Evolutionary conservation across 176 grass and related monocot genomes (phyloP).

Genomic region (Oryza meyeriana): DNA sequence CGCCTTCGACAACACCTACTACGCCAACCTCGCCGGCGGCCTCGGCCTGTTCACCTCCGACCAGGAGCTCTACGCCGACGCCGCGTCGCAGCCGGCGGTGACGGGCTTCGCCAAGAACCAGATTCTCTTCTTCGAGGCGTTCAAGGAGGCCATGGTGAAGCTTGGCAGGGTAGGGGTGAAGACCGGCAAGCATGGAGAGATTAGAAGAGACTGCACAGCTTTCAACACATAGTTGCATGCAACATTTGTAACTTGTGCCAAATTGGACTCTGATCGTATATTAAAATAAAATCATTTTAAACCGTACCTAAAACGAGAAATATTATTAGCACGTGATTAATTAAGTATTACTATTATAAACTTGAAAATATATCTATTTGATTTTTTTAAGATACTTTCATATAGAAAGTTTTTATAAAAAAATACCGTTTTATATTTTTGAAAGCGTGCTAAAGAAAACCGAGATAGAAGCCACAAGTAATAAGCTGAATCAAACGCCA

Average conservation of each 20-base stretch:
- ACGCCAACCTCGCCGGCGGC: constrained; percentile 45
- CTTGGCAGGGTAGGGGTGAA: constrained; percentile 56
- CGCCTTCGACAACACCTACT: constrained; percentile 70
- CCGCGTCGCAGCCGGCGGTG: constrained; percentile 25
- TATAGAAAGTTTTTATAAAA: too few species aligned
- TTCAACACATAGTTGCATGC: constrained; percentile 24
- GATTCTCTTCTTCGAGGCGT: constrained; percentile 58
- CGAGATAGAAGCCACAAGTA: too few species aligned
- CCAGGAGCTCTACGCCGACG: constrained; percentile 43
- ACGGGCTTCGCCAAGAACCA: constrained; percentile 40
- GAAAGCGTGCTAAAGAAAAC: too few species aligned
- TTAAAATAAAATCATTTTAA: neutral
- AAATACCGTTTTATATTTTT: too few species aligned
- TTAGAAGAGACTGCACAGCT: constrained; percentile 60
- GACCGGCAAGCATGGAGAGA: constrained; percentile 46
- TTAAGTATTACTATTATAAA: too few species aligned
- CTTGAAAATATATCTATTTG: too few species aligned
- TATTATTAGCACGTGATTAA: too few species aligned
- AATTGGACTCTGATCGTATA: neutral
- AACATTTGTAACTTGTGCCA: neutral
- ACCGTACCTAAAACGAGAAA: too few species aligned
- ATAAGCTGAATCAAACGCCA: too few species aligned
- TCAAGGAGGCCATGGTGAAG: constrained; percentile 63
- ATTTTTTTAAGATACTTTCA: too few species aligned
- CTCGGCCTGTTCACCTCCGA: constrained; percentile 67